A percentile compares a stretch with the other conserved stretches of the same genome.
phyloP scores from a whole-genome alignment of 441 rosid genomes.

The Sinapis alba region DNA sequence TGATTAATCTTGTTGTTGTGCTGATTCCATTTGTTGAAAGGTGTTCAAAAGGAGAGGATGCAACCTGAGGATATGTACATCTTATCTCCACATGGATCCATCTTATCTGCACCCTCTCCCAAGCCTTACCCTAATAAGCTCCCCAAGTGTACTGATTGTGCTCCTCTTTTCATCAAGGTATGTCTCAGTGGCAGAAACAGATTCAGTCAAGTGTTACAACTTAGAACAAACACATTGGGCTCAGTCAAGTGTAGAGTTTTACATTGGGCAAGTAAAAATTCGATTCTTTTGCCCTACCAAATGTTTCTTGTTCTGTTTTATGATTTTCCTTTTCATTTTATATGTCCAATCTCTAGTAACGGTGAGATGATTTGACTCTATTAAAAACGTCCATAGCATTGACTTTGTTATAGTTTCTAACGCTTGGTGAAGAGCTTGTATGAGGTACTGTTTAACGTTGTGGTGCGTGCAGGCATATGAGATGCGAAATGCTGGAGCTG shows the following conservation, averaged over 20 bases:
- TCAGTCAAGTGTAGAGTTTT: constrained; percentile 23
- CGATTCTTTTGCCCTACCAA: neutral
- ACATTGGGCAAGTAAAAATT: neutral
- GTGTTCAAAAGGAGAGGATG: constrained; percentile 99
- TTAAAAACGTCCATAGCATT: neutral
- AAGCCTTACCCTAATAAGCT: constrained; percentile 88
- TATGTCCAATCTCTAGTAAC: constrained; percentile 11
- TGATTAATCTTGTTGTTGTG: neutral
- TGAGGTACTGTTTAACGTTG: constrained; percentile 17
- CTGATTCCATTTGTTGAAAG: constrained; percentile 41
- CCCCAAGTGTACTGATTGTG: constrained; percentile 95
- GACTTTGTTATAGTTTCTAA: constrained; percentile 6
- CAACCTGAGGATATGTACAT: constrained; percentile 92
- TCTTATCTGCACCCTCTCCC: constrained; percentile 71
- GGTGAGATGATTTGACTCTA: neutral
- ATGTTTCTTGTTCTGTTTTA: constrained; percentile 13
- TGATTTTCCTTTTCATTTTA: constrained; percentile 11
- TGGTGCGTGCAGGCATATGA: constrained; percentile 70
- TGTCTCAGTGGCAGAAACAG: constrained; percentile 23
- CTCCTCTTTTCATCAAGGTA: constrained; percentile 93
- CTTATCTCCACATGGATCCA: constrained; percentile 65
- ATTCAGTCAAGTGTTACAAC: constrained; percentile 18
- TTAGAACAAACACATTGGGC: neutral
- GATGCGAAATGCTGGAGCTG: constrained; percentile 94
- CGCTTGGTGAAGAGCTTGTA: constrained; percentile 17